Base-by-base conservation (phyloP, 495 filamentous ascomycete species). In the Neurospora sp. region DNA sequence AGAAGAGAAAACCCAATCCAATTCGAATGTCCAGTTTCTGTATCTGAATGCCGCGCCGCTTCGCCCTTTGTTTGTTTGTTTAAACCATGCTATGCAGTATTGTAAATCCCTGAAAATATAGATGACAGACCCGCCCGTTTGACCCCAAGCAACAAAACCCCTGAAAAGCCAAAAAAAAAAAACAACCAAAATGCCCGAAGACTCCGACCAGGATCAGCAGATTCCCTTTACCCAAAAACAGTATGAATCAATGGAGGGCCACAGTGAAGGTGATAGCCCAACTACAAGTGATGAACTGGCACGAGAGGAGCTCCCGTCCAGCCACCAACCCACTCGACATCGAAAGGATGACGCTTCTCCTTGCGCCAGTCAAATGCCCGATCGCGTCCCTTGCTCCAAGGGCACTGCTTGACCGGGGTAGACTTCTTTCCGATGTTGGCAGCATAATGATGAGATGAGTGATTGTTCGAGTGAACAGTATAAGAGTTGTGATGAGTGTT, bases 251-350 rank as follows among this genome's bases (percentile, higher is more conserved):
- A 20, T 75, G 73, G 78, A 79, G 76, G 76, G 79, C 78, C 74
- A 82, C 53, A 31, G 14, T 27, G 79, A 79, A 74, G 73, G 74
- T 80, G 77, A 74, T 76, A 73, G 74, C 82, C 75, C 82, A 86
- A 86, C 86, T 85, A 88, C 87, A 87, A 87, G 81, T 86, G 86
- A 77, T 82, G 78, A 71, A 79, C 81, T 73, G 74, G 80, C 75
- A 76, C 68, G 75, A 73, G 77, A 77, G 69, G 18, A 75, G 39
- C 73, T 76, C 76, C 68, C 53, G 73, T 76, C 91, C 92, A 96
- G 81, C 90, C 92, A 84, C 93, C 94, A 87, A 97, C 92, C 87
- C 94, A 94, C 86, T 94, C 93, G 79, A 92, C 82, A 79, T 94
- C 93, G 77, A 92, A 87, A 79, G 90, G 84, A 76, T 85, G 85